A percentile compares a stretch with the other conserved stretches of the same genome.
These are phyloP conservation scores for Termitomyces sp. DNA, from an alignment of 768 basidiomycete species.

Conservation along the genomic window DNA sequence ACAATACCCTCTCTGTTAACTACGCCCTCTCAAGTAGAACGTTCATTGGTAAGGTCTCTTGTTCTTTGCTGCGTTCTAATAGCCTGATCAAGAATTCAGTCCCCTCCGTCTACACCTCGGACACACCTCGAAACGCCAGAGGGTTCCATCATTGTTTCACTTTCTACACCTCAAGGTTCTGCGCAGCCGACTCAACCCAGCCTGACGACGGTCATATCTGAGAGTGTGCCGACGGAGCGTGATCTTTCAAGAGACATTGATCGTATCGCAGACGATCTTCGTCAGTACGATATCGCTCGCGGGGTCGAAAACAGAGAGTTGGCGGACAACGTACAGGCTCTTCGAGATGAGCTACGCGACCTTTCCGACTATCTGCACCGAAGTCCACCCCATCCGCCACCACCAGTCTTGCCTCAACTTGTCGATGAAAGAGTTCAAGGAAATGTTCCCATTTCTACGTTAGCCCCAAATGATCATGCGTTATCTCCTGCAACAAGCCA, in stretches of 20 bases:
- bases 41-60: slow-evolving; percentile 12
- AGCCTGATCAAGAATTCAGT: neutral
- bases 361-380: slow-evolving; percentile 52
- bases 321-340: slow-evolving; percentile 59
- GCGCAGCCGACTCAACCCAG: slow-evolving; percentile 29
- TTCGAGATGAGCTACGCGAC: slow-evolving; percentile 65
- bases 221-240: slow-evolving; percentile 44
- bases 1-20: slow-evolving; percentile 58
- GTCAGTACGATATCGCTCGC: slow-evolving; percentile 47
- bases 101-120: slow-evolving; percentile 11
- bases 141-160: slow-evolving; percentile 30
- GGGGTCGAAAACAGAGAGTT: slow-evolving; percentile 63
- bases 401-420: slow-evolving; percentile 9
- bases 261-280: slow-evolving; percentile 51
- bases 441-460: slow-evolving; percentile 26
- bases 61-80: neutral
- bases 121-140: slow-evolving; percentile 30
- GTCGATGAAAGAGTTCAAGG: slow-evolving; percentile 42
- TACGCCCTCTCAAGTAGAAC: slow-evolving; percentile 24
- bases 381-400: slow-evolving; percentile 5
- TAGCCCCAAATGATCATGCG: slow-evolving; percentile 20
- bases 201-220: slow-evolving; percentile 25
- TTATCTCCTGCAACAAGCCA: slow-evolving; percentile 34
- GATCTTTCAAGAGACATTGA: slow-evolving; percentile 47
- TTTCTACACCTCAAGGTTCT: slow-evolving; percentile 37